Evolutionary conservation across 768 basidiomycete genomes (phyloP), one percentile per base, ranked within the genome.

Genomic region (Pulveroboletus sp.): DNA sequence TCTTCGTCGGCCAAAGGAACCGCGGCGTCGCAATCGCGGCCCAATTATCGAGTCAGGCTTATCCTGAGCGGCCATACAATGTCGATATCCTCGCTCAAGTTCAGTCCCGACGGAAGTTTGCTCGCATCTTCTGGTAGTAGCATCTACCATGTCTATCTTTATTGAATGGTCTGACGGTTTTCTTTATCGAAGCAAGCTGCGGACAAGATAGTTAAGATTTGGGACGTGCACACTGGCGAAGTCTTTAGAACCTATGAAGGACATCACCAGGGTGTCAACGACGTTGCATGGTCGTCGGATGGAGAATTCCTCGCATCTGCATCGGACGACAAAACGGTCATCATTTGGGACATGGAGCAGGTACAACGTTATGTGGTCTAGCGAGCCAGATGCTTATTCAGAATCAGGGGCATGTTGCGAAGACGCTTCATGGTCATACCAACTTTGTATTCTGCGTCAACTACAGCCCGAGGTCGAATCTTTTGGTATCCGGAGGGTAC

Each of bases 401-500:
- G 9, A 33, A 6, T 17, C 52, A 89, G 84, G 78, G 82, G 35
- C 69, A 72, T 33, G 69, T 75, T 50, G 77, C 82, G 6, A 88
- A 85, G 52, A 80, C 76, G 11, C 72, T 99, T 12, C 75, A 77
- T 37, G 90, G 90, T 1, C 95, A 99, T 61, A 94, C 94, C 10
- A 94, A 90, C 60, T 92, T 92, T 50, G 93, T 98, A 2, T 94
- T 97, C 61, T 94, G 93, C 55, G 77, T 97, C 19, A 89, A 92
- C 60, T 98, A 87, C 69, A 94, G 90, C 58, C 94, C 92, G 1
- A 80, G 84, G 62, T 89, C 90, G 0, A 94, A 93, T 65, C 72
- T 99, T 29, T 73, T 98, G 45, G 97, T 90, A 14, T 94, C 91
- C 19, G 97, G 97, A 25, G 89, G 90, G 1, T 94, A 89, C 61